Base-by-base conservation (phyloP, 2,329 filamentous ascomycete species). In the Botryotinia globosa region DNA sequence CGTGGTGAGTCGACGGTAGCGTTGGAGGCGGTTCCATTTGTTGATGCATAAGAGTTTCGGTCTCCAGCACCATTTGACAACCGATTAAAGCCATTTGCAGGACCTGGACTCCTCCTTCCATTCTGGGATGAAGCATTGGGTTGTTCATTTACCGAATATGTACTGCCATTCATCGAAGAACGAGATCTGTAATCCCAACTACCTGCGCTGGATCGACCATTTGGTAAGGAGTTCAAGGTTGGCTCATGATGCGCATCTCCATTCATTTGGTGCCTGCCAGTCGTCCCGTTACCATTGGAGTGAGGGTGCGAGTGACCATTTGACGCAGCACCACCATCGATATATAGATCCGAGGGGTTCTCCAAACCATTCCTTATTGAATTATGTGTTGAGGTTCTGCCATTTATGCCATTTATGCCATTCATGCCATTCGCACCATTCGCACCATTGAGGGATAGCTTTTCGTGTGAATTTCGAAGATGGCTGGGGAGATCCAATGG, bases 161-260 rank as follows among this genome's bases (percentile, higher is more conserved):
- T 74, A 73, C 79, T 80, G 7, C 76, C 78, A 73, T 80, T 81
- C 29, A 75, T 74, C 22, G 77, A 80, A 51, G 77, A 77, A 62
- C 74, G 76, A 51, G 77, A 77, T 62, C 75, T 77, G 61, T 79
- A 74, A 59, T 81, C 79, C 78, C 78, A 80, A 67, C 78, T 83
- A 75, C 84, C 85, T 56, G 81, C 81, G 67, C 83, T 83, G 73
- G 85, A 83, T 77, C 84, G 85, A 76, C 86, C 88, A 80, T 90
- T 90, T 77, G 87, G 85, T 79, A 88, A 79, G 54, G 88, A 86
- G 81, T 85, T 87, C 83, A 90, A 87, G 82, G 86, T 90, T 79
- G 88, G 86, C 66, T 80, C 78, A 71, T 76, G 75, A 29, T 74
- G 70, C 71, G 76, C 74, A 65, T 79, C 78, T 32, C 79, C 80